These are phyloP conservation scores for Canavalia gladiata DNA, from an alignment of 306 rosid genomes.

Conservation along the genomic window DNA sequence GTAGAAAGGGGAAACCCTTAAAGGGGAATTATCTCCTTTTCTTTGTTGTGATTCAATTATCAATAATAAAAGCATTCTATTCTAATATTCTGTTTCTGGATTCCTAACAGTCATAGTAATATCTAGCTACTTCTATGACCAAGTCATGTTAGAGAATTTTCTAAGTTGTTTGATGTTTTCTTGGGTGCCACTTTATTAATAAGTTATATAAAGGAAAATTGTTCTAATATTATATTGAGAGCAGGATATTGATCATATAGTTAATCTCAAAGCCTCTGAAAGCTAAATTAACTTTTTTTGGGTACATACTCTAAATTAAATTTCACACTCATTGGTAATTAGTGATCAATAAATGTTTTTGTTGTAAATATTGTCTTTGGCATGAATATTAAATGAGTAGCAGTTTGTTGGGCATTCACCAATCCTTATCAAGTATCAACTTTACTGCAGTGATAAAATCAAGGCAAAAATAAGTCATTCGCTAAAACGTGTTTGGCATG, in stretches of 20 bases:
- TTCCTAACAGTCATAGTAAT: neutral
- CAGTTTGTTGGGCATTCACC: slow-evolving; percentile 16
- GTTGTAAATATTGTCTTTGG: slow-evolving; percentile 18
- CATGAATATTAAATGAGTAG: slow-evolving; percentile 36
- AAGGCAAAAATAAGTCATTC: slow-evolving; percentile 83
- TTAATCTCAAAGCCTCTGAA: slow-evolving; percentile 29
- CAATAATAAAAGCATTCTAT: too few relatives aligned
- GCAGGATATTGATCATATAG: slow-evolving; percentile 6
- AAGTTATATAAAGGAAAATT: neutral
- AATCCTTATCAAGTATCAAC: slow-evolving; percentile 2
- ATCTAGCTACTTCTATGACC: neutral
- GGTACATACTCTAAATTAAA: neutral
- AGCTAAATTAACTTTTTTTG: slow-evolving; percentile 10
- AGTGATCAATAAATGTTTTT: neutral
- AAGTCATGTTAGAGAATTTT: neutral
- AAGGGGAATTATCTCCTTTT: too few relatives aligned
- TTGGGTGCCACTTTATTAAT: slow-evolving; percentile 9
- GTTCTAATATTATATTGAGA: slow-evolving; percentile 2
- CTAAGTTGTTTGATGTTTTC: slow-evolving; percentile 6
- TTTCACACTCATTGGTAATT: neutral
- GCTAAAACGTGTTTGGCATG: slow-evolving; percentile 65
- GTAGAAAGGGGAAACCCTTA: too few relatives aligned
- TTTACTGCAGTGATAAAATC: slow-evolving; percentile 65
- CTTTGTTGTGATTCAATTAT: too few relatives aligned
- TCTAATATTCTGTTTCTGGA: too few relatives aligned